Evolutionary conservation across 2,329 filamentous ascomycete genomes (phyloP).

Genomic region (Elsinoe ampelina): DNA sequence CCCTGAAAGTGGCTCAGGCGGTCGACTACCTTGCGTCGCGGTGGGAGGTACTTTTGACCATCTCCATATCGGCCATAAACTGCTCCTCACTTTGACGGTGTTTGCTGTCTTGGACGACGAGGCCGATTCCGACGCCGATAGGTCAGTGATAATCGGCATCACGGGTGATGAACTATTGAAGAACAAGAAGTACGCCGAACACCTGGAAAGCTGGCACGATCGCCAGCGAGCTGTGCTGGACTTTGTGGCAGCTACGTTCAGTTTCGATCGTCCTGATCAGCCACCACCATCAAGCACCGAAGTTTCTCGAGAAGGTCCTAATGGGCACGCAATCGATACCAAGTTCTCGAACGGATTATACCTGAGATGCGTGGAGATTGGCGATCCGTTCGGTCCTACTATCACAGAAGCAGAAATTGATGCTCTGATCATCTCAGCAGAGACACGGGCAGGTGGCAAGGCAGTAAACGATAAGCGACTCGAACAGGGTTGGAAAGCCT

Average conservation of each 20-base stretch:
- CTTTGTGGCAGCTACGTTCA: conserved; percentile 57
- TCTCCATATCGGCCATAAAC: conserved; percentile 87
- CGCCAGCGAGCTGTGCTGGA: conserved; percentile 60
- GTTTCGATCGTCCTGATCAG: conserved; percentile 45
- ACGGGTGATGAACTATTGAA: conserved; percentile 77
- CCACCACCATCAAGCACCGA: conserved; percentile 21
- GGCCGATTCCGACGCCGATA: conserved; percentile 27
- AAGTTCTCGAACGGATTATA: conserved; percentile 53
- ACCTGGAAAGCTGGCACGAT: conserved; percentile 69
- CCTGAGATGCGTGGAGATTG: conserved; percentile 74
- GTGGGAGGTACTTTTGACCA: conserved; percentile 96
- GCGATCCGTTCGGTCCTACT: conserved; percentile 83
- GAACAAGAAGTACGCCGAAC: conserved; percentile 80
- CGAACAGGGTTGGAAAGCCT: conserved; percentile 63
- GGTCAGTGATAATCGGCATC: conserved; percentile 64
- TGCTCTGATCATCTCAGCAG: conserved; percentile 75
- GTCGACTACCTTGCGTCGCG: conserved; percentile 54
- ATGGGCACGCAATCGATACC: conserved; percentile 47
- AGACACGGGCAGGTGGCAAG: conserved; percentile 74
- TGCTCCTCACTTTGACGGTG: conserved; percentile 81
- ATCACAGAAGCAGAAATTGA: conserved; percentile 71
- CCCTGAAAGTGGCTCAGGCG: conserved; percentile 19
- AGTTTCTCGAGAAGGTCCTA: conserved; percentile 36
- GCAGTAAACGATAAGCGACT: conserved; percentile 76
- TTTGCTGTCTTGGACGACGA: conserved; percentile 53